Base-by-base conservation (phyloP, 2,329 filamentous ascomycete genomes). In the Xylariaceae sp. region DNA sequence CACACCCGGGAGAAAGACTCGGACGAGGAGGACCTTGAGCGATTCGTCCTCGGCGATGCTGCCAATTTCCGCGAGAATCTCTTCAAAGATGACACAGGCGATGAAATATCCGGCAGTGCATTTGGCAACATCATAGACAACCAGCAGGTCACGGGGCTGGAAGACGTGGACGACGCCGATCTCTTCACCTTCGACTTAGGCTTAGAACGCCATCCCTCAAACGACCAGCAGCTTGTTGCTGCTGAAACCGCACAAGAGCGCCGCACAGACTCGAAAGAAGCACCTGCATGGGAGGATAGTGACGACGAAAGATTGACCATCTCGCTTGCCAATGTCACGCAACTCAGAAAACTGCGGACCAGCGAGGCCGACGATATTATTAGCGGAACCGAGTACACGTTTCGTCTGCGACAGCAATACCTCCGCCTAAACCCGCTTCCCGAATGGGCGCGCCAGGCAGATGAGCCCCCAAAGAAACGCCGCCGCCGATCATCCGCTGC, bases 301-400 rank as follows among this genome's bases (percentile, higher is more conserved):
- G 93, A 98, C 59, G 93, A 98, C 62, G 93, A 97, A 62, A 80
- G 88, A 43, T 72, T 96, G 51, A 80, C 82, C 6, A 77, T 98
- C 39, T 97, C 92, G 12, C 76, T 98, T 32, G 86, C 88, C 3
- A 79, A 81, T 21, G 82, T 85, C 36, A 79, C 82, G 38, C 79
- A 87, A 53, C 66, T 96, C 62, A 81, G 91, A 55, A 97, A 97
- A 67, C 73, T 98, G 51, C 80, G 93, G 50, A 74, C 83, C 40
- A 84, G 82, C 2, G 89, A 92, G 61, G 80, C 79, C 1, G 93
- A 98, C 60, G 93, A 98, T 64, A 64, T 95, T 10, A 80, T 98
- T 52, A 88, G 73, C 55, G 93, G 93, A 38, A 83, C 81, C 50
- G 92, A 96, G 65, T 98, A 98, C 66, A 80, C 83, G 45, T 79